Evolutionary conservation across 768 basidiomycete species (phyloP), one percentile per base, ranked within the genome.

Genomic region (Termitomyces sp.): DNA sequence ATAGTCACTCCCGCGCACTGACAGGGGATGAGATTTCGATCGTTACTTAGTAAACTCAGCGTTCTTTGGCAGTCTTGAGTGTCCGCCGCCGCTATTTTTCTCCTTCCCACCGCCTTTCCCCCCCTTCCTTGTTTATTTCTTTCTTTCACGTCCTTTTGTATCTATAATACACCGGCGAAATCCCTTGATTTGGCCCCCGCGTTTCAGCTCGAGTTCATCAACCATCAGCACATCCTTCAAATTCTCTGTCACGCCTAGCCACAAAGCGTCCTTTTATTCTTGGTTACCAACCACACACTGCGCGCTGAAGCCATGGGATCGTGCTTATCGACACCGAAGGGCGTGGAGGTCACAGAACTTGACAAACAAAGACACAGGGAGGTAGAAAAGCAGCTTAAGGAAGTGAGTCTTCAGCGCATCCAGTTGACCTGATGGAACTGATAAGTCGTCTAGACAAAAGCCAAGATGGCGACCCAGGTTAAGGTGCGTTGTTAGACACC

Each of bases 351-450:
- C 7, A 76, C 81, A 10, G 90, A 92, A 52, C 82, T 86, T 43
- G 90, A 90, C 63, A 86, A 78, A 72, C 72, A 74, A 62, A 71
- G 77, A 60, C 85, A 92, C 65, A 74, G 76, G 56, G 86, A 87
- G 63, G 90, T 80, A 5, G 91, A 93, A 73, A 90, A 86, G 72
- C 80, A 84, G 64, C 75, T 95, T 58, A 87, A 79, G 68, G 90
- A 92, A 76, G 87, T 88, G 56, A 47, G 81, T 74, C 18, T 16
- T 8, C 26, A 38, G 55, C 52, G 24, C 48, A 50, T 7, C 26
- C 30, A 54, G 52, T 52, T 13, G 36, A 44, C 32, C 20, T 56
- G 60, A 54, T 58, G 36, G 10, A 26, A 32, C 26, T 58, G 51
- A 41, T 54, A 16, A 5, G n/a, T 52, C 4, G 48, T 52, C 13